phyloP scores from a whole-genome alignment of 495 filamentous ascomycete genomes.

The Coniosporium apollinis region DNA sequence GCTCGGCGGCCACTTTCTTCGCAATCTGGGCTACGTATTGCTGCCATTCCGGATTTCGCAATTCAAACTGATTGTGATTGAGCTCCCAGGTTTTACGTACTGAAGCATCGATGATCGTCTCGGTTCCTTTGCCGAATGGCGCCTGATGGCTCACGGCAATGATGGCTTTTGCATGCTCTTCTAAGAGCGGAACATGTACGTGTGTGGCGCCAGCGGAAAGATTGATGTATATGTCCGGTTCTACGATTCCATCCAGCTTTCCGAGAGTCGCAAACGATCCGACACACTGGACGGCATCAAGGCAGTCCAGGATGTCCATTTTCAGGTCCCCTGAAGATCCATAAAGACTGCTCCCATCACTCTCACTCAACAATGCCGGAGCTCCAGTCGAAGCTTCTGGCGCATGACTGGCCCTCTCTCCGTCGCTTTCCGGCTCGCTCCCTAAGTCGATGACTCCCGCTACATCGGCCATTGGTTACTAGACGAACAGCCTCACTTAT shows the following conservation, averaged over 20 bases:
- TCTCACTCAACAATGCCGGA: no score
- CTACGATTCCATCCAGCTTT: not conserved
- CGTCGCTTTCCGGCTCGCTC: no score
- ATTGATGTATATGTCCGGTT: not conserved
- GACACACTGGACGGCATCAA: not conserved
- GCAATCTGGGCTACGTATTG: conserved; percentile 12
- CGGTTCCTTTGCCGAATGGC: conserved; percentile 28
- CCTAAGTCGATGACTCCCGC: no score
- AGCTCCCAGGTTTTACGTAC: conserved; percentile 37
- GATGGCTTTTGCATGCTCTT: conserved; percentile 25
- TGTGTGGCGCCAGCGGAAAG: conserved; percentile 8
- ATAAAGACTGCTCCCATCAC: no score
- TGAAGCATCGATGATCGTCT: conserved; percentile 30
- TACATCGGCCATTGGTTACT: no score
- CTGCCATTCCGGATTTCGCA: conserved; percentile 24
- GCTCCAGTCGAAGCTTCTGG: no score
- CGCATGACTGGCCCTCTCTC: no score
- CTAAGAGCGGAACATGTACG: conserved; percentile 28
- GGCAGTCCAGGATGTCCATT: no score
- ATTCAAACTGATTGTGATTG: conserved; percentile 26
- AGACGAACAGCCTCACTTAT: no score
- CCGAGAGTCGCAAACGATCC: not conserved
- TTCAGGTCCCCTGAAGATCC: no score
- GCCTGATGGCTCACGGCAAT: conserved; percentile 25
- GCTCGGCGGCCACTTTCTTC: conserved; percentile 10